phyloP scores from a whole-genome alignment of 2,329 filamentous ascomycete genomes.

The Botrytis fabae region DNA sequence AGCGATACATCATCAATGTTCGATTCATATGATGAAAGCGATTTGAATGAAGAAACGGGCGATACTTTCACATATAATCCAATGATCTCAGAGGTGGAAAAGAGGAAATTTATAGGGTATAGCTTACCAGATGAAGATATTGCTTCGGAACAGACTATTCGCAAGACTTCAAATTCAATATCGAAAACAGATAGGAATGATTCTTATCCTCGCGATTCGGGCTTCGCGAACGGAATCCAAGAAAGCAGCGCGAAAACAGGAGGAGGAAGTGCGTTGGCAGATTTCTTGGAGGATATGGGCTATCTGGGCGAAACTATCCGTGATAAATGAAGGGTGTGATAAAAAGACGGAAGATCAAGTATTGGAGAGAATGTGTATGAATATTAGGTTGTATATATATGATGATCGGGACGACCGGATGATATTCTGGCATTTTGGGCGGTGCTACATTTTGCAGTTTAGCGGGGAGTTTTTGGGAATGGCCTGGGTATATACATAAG shows the following conservation, averaged over 20 bases:
- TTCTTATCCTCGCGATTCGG: slow-evolving; percentile 24
- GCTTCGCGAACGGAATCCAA: background rate
- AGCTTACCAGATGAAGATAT: slow-evolving; percentile 32
- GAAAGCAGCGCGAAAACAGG: background rate
- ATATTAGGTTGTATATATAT: background rate
- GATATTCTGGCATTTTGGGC: background rate
- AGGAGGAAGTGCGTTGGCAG: slow-evolving; percentile 45
- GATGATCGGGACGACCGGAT: background rate
- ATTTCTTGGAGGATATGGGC: slow-evolving; percentile 51
- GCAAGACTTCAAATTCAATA: slow-evolving; percentile 25
- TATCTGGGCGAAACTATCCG: slow-evolving; percentile 50
- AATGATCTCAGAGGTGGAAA: slow-evolving; percentile 22
- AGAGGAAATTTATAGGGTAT: slow-evolving; percentile 31
- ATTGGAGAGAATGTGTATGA: background rate
- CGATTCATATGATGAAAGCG: slow-evolving; percentile 34
- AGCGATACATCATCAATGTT: slow-evolving; percentile 29
- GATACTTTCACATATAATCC: slow-evolving; percentile 36
- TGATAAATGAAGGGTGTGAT: slow-evolving; percentile 21
- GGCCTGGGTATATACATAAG: background rate
- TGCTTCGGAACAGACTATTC: slow-evolving; percentile 29
- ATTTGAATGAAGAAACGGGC: slow-evolving; percentile 31
- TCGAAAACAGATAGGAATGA: slow-evolving; percentile 20
- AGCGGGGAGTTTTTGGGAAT: background rate
- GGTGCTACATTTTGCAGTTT: slow-evolving; percentile 3
- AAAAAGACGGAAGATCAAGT: background rate